These are phyloP conservation scores for Suillus lakei DNA, from an alignment of 768 basidiomycete genomes.

Conservation along the genomic window DNA sequence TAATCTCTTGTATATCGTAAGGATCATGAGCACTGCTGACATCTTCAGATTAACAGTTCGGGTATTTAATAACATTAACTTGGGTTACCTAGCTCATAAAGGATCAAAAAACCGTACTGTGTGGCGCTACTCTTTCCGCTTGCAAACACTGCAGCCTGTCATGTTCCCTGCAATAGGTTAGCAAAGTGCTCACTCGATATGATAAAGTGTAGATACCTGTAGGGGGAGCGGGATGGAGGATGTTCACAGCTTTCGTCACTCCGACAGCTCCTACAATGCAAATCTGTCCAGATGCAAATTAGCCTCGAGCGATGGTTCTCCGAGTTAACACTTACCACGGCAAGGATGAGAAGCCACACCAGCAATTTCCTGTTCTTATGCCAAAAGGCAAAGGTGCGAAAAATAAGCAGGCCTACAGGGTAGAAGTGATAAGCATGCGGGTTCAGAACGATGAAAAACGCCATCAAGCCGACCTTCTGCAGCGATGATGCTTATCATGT, in stretches of 20 bases:
- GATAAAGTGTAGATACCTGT: background rate
- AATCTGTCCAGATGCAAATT: background rate
- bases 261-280: background rate
- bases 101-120: background rate
- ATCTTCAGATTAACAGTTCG: background rate
- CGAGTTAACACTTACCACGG: background rate
- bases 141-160: background rate
- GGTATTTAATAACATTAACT: background rate
- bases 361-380: background rate
- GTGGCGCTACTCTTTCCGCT: background rate
- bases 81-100: slow-evolving; percentile 2
- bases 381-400: slow-evolving; percentile 6
- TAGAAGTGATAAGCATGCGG: background rate
- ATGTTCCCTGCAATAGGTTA: background rate
- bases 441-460: background rate
- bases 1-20: background rate
- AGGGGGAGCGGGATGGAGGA: background rate
- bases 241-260: background rate
- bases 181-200: background rate
- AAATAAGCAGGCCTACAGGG: slow-evolving; percentile 6
- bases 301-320: background rate
- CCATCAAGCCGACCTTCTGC: slow-evolving; percentile 3
- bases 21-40: background rate
- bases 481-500: slow-evolving; percentile 7
- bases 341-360: background rate